Evolutionary conservation across 1,284 basidiomycete species (phyloP).

Genomic region (Ceratobasidium sp.): DNA sequence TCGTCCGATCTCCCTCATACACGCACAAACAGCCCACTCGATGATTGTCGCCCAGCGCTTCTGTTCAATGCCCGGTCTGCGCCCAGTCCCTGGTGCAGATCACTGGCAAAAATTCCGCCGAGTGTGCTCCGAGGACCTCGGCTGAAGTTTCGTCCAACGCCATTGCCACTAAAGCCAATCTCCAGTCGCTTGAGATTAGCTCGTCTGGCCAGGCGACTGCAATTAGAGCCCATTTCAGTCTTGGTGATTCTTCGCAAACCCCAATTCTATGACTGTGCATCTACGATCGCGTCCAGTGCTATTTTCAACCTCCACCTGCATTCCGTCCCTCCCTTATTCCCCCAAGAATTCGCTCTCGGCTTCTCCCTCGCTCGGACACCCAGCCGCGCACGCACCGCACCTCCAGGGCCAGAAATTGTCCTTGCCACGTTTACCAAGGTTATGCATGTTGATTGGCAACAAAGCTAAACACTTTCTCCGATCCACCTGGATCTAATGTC

Average conservation of each 20-base stretch:
- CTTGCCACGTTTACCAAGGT: conserved; percentile 5
- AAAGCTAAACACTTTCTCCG: conserved; percentile 22
- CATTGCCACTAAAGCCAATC: too few relatives aligned
- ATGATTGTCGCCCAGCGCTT: conserved; percentile 30
- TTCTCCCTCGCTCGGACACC: neutral
- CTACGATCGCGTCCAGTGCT: too few relatives aligned
- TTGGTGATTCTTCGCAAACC: too few relatives aligned
- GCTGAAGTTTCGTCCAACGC: neutral
- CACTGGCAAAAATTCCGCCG: neutral
- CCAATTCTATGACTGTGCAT: too few relatives aligned
- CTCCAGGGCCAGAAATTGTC: neutral
- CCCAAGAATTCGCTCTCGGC: neutral
- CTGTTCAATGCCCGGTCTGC: neutral
- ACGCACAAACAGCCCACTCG: conserved; percentile 9
- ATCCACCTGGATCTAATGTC: conserved; percentile 22
- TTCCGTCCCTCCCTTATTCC: neutral
- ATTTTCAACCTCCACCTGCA: neutral
- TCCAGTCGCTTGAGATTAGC: neutral
- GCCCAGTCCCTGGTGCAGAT: neutral
- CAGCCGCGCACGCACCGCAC: neutral
- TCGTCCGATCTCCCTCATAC: conserved; percentile 12
- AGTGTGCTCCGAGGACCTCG: neutral
- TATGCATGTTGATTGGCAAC: neutral
- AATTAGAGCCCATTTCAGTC: neutral
- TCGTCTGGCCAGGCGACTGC: neutral